Evolutionary conservation across 2,329 filamentous ascomycete species (phyloP).

Genomic region (Xylariaceae sp.): DNA sequence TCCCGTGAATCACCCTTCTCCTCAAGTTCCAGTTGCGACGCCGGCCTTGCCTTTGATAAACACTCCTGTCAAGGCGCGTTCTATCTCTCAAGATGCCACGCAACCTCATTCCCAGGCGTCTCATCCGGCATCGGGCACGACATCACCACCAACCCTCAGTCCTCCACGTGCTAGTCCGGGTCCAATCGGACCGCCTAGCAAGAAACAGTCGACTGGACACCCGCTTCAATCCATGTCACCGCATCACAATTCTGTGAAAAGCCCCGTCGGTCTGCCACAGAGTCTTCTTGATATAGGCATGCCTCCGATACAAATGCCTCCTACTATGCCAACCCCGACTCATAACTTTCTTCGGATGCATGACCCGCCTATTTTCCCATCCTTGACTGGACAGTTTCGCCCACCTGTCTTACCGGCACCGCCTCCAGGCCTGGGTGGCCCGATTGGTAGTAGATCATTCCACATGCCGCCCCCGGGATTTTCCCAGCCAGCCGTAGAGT

Average conservation of each 20-base stretch:
- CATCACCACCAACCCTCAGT: slow-evolving; percentile 56
- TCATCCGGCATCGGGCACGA: slow-evolving; percentile 51
- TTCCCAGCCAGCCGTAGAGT: slow-evolving; percentile 37
- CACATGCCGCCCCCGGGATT: slow-evolving; percentile 51
- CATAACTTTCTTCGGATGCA: slow-evolving; percentile 41
- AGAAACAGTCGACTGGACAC: slow-evolving; percentile 43
- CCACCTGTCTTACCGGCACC: slow-evolving; percentile 45
- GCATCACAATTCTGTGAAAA: slow-evolving; percentile 51
- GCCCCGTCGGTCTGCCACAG: slow-evolving; percentile 47
- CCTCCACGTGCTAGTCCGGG: slow-evolving; percentile 62
- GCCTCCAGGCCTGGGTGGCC: slow-evolving; percentile 47
- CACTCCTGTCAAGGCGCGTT: slow-evolving; percentile 70
- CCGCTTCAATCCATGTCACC: slow-evolving; percentile 58
- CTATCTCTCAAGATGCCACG: slow-evolving; percentile 72
- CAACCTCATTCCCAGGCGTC: slow-evolving; percentile 65
- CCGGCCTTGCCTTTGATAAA: slow-evolving; percentile 78
- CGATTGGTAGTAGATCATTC: slow-evolving; percentile 40
- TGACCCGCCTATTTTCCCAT: slow-evolving; percentile 41
- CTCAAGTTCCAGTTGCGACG: slow-evolving; percentile 71
- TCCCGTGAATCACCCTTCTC: slow-evolving; percentile 62
- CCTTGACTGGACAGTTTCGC: slow-evolving; percentile 39
- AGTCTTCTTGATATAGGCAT: slow-evolving; percentile 41
- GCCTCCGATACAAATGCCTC: slow-evolving; percentile 52
- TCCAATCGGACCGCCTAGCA: slow-evolving; percentile 58
- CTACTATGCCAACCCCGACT: slow-evolving; percentile 53